Base-by-base conservation (phyloP, 2,329 filamentous ascomycete genomes). In the Fusarium nodosum region DNA sequence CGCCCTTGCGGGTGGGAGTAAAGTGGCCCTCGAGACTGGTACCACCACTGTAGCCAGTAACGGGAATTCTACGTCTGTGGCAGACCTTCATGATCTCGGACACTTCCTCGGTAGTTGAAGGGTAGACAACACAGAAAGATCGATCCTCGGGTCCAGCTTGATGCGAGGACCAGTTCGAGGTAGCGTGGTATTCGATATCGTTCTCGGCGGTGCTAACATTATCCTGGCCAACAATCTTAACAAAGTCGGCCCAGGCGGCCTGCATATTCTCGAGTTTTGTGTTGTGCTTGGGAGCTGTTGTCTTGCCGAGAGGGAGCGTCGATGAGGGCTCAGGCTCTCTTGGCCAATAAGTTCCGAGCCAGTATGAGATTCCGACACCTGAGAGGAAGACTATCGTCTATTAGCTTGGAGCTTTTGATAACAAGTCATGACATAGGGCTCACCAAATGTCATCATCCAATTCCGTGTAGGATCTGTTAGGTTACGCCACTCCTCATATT, bases 1-100 rank as follows among this genome's bases (percentile, higher is more conserved):
- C 88, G 22, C 94, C 94, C 60, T 93, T 91, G 70, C 90, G 84
- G 18, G 93, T 97, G 3, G 93, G 88, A 2, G 93, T 90, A 79
- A 92, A 97, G 79, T 97, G 93, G 2, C 94, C 94, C 80, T 97
- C 94, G 33, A 97, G 83, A 74, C 91, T 94, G 10, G 94, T 97
- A 34, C 94, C 94, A 44, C 94, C 94, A 60, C 91, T 93, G 81
- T 94, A 97, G 4, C 90, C 91, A 5, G 93, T 94, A 26, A 97
- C 93, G 7, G 94, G 94, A 67, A 97, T 96, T 59, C 86, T 85
- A 41, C 94, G 85, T 75, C 83, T 80, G 78, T 97, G 93, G 82
- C 94, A 97, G 58, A 97, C 82, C 82, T 95, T 94, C 90, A 97
- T 95, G 63, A 97, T 88, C 67, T 86, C 83, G n/a, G 91, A 91